Conservation (phyloP, 306 rosid genomes). For the Sesbania bispinosa region DNA sequence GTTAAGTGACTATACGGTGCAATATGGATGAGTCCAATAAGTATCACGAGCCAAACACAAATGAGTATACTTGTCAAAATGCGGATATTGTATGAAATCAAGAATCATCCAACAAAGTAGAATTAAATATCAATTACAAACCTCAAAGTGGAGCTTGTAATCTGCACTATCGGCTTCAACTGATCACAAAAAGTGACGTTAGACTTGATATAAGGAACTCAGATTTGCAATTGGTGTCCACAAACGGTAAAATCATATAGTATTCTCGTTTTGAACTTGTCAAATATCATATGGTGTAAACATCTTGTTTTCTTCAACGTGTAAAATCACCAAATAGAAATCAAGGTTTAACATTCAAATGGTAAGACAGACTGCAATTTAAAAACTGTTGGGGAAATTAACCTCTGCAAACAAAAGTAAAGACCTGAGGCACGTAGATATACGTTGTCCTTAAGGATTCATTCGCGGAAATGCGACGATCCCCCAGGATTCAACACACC, state of each 20-base stretch:
- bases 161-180: slow-evolving; percentile 10
- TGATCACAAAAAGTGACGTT: not conserved
- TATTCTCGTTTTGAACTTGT: slow-evolving; percentile 4
- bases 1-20: not conserved
- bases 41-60: not conserved
- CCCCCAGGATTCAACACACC: no score
- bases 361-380: slow-evolving; percentile 10
- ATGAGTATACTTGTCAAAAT: not conserved
- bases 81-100: not conserved
- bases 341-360: slow-evolving; percentile 14
- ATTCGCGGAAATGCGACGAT: no score
- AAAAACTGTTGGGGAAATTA: no score
- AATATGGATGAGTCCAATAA: not conserved
- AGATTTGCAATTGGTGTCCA: slow-evolving; percentile 3
- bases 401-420: no score
- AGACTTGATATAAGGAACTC: not conserved
- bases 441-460: no score
- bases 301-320: not conserved
- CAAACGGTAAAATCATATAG: not conserved
- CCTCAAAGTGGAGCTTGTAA: not conserved
- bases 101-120: not conserved
- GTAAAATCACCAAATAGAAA: slow-evolving; percentile 9
- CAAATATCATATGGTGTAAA: not conserved
- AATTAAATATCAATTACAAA: not conserved
- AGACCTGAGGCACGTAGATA: no score